Evolutionary conservation across 2,329 filamentous ascomycete species (phyloP).

Genomic region (Aureobasidium melanogenum): DNA sequence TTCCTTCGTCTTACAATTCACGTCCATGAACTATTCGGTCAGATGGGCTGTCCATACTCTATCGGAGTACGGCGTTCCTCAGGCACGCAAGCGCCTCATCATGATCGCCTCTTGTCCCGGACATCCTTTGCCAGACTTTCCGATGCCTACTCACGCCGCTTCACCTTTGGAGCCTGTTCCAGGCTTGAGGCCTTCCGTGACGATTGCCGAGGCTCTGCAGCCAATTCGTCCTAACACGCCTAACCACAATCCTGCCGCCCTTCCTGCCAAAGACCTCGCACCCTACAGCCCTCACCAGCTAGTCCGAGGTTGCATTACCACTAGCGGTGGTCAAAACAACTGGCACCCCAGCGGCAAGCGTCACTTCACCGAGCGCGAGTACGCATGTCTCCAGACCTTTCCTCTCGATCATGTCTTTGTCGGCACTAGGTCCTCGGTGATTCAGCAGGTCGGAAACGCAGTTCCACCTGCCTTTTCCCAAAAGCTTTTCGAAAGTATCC

Average conservation of each 20-base stretch:
- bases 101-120: slow-evolving; percentile 54
- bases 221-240: slow-evolving; percentile 31
- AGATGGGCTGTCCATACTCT: slow-evolving; percentile 55
- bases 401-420: slow-evolving; percentile 52
- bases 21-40: slow-evolving; percentile 57
- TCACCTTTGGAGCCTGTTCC: slow-evolving; percentile 12
- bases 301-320: slow-evolving; percentile 55
- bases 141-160: slow-evolving; percentile 29
- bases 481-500: slow-evolving; percentile 9
- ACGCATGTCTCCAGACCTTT: slow-evolving; percentile 62
- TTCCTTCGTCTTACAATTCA: slow-evolving; percentile 54
- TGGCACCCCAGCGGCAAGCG: slow-evolving; percentile 58
- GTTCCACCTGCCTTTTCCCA: slow-evolving; percentile 50
- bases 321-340: slow-evolving; percentile 48
- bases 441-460: slow-evolving; percentile 67
- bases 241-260: slow-evolving; percentile 25
- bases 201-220: slow-evolving; percentile 34
- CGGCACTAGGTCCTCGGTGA: slow-evolving; percentile 31
- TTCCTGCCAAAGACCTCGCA: slow-evolving; percentile 28
- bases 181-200: slow-evolving; percentile 27
- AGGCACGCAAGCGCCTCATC: slow-evolving; percentile 40
- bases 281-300: slow-evolving; percentile 41
- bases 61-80: slow-evolving; percentile 42
- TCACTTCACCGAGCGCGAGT: slow-evolving; percentile 58
- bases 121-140: slow-evolving; percentile 59